Conservation (phyloP, 768 basidiomycete species). For the Hemileccinum rubropunctum region DNA sequence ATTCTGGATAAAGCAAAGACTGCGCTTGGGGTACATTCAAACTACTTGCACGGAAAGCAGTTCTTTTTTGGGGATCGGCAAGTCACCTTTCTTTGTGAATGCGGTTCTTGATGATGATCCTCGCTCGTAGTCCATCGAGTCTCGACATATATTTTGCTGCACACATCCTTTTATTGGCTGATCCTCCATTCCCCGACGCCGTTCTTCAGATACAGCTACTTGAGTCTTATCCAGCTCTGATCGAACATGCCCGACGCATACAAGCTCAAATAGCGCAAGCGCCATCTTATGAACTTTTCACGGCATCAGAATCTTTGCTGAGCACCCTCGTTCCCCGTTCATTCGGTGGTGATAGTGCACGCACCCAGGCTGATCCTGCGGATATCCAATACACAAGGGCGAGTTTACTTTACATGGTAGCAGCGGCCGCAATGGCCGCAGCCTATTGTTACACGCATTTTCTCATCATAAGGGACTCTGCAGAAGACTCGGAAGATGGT, state of each 20-base stretch:
- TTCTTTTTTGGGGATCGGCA: conserved; percentile 55
- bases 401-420: conserved; percentile 53
- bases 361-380: conserved; percentile 30
- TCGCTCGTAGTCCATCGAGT: conserved; percentile 48
- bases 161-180: conserved; percentile 58
- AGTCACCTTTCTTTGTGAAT: conserved; percentile 10
- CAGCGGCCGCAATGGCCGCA: conserved; percentile 42
- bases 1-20: conserved; percentile 56
- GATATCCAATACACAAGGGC: conserved; percentile 47
- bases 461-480: background rate
- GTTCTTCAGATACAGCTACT: conserved; percentile 52
- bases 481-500: background rate
- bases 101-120: background rate
- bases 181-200: conserved; percentile 61
- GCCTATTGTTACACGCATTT: conserved; percentile 32
- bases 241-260: conserved; percentile 57
- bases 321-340: conserved; percentile 38
- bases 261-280: conserved; percentile 31
- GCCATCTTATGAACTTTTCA: conserved; percentile 19
- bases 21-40: conserved; percentile 55
- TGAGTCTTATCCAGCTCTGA: conserved; percentile 55
- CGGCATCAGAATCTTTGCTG: conserved; percentile 27
- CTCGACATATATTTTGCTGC: conserved; percentile 68
- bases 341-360: conserved; percentile 14
- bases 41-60: conserved; percentile 46